Percentiles rank a stretch among this genome's conserved stretches.
phyloP scores from a whole-genome alignment of 805 yeast genomes.

The Nakazawaea wickerhamii region DNA sequence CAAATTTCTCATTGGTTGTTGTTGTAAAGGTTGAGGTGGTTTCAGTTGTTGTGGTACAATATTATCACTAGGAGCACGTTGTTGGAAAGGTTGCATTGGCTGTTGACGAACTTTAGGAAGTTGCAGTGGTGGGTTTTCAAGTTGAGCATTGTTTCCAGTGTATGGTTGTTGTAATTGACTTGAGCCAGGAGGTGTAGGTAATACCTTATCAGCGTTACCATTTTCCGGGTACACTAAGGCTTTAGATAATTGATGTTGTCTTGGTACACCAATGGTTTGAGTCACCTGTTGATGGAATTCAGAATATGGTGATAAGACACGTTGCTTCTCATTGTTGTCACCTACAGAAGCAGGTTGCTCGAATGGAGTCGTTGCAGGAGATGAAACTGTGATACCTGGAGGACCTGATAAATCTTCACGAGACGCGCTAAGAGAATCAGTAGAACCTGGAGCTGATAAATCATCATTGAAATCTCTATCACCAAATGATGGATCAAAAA shows the following conservation, averaged over 20 bases:
- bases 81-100: slow-evolving; percentile 12
- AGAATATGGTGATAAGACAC: slow-evolving; percentile 30
- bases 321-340: slow-evolving; percentile 21
- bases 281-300: slow-evolving; percentile 27
- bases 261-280: slow-evolving; percentile 19
- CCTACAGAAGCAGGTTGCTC: slow-evolving; percentile 16
- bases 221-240: not conserved
- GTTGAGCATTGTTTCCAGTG: slow-evolving; percentile 15
- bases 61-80: slow-evolving; percentile 23
- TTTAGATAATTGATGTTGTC: not conserved
- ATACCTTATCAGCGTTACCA: slow-evolving; percentile 1
- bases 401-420: not conserved
- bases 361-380: slow-evolving; percentile 1
- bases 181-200: slow-evolving; percentile 15
- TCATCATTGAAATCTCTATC: slow-evolving; percentile 12
- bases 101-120: slow-evolving; percentile 14
- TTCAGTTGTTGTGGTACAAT: slow-evolving; percentile 17
- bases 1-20: slow-evolving; percentile 7
- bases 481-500: slow-evolving; percentile 15
- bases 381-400: slow-evolving; percentile 4
- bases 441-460: not conserved
- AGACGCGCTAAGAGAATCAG: slow-evolving; percentile 2
- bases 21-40: slow-evolving; percentile 12
- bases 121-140: slow-evolving; percentile 16
- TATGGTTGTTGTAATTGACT: not conserved